A percentile compares a stretch with the other conserved stretches of the same genome.
Evolutionary conservation across 768 basidiomycete genomes (phyloP).

Genomic region (Mycena amicta): DNA sequence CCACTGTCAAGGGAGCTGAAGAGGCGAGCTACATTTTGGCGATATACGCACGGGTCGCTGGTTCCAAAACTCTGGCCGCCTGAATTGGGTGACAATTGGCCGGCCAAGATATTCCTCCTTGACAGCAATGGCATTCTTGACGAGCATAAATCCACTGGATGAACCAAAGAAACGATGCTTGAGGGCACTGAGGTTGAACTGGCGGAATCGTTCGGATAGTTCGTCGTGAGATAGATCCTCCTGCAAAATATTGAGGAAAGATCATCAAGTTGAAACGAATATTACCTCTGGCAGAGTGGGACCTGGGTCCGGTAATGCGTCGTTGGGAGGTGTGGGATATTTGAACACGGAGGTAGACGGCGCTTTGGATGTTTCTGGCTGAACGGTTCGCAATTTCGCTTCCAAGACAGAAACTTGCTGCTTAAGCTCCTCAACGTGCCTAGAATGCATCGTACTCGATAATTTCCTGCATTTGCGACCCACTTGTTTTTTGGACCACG

Average conservation of each 20-base stretch:
- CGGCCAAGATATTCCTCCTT: slow-evolving; percentile 30
- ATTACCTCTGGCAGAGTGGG: slow-evolving; percentile 13
- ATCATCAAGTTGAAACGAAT: slow-evolving; percentile 2
- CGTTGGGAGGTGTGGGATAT: slow-evolving; percentile 11
- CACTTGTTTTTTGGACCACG: slow-evolving; percentile 44
- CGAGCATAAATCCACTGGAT: slow-evolving; percentile 46
- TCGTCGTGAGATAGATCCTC: slow-evolving; percentile 37
- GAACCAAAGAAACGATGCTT: slow-evolving; percentile 46
- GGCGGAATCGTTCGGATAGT: slow-evolving; percentile 34
- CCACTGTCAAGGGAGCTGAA: too few relatives aligned
- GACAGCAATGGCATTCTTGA: slow-evolving; percentile 43
- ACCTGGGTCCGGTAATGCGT: slow-evolving; percentile 3
- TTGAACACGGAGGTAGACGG: slow-evolving; percentile 11
- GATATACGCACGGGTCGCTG: slow-evolving; percentile 10
- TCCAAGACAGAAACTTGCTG: slow-evolving; percentile 47
- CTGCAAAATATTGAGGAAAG: slow-evolving; percentile 14
- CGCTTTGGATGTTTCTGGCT: slow-evolving; percentile 1
- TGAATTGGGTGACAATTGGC: background rate
- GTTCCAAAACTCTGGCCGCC: slow-evolving; percentile 26
- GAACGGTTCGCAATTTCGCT: slow-evolving; percentile 41
- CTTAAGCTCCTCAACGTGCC: slow-evolving; percentile 46
- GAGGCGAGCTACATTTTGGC: too few relatives aligned
- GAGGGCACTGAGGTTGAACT: slow-evolving; percentile 31
- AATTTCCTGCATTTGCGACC: background rate
- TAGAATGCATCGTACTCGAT: slow-evolving; percentile 9